Conservation (phyloP, 2,329 filamentous ascomycete species). For the Neonectria hederae region DNA sequence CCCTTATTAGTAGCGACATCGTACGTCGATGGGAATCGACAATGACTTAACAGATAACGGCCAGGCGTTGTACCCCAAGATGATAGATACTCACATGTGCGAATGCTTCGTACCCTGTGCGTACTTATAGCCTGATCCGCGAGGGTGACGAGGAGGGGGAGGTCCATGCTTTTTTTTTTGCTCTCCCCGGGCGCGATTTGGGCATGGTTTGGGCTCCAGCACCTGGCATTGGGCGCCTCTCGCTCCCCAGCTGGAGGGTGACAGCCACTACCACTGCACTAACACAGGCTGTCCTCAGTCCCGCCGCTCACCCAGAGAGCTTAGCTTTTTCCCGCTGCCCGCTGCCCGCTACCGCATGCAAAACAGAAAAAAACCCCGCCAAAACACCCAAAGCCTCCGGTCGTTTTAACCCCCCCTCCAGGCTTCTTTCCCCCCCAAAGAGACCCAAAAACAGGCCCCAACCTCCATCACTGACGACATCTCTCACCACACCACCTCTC, state of each 20-base stretch:
- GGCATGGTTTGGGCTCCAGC: conserved; percentile 6
- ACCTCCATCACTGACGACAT: conserved; percentile 50
- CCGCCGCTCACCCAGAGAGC: conserved; percentile 22
- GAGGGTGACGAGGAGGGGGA: conserved; percentile 4
- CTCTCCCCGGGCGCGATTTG: not conserved
- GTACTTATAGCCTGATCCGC: not conserved
- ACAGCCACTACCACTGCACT: conserved; percentile 14
- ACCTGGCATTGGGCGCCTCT: conserved; percentile 16
- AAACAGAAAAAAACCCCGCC: conserved; percentile 45
- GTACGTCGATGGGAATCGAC: not conserved
- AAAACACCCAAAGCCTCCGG: conserved; percentile 33
- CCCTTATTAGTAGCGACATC: not conserved
- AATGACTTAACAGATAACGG: not conserved
- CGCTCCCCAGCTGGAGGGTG: conserved; percentile 1
- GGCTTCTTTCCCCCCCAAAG: conserved; percentile 17
- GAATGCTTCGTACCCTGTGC: not conserved
- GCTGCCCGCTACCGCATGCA: conserved; percentile 27
- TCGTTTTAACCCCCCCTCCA: conserved; percentile 28
- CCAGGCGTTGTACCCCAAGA: not conserved
- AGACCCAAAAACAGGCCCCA: conserved; percentile 27
- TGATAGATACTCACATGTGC: not conserved
- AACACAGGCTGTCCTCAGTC: not conserved
- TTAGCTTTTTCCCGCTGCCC: conserved; percentile 27
- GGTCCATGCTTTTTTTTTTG: conserved; percentile 21
- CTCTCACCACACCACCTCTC: conserved; percentile 42